Evolutionary conservation across 176 grass and related monocot genomes (phyloP).

Genomic region (Areca catechu): DNA sequence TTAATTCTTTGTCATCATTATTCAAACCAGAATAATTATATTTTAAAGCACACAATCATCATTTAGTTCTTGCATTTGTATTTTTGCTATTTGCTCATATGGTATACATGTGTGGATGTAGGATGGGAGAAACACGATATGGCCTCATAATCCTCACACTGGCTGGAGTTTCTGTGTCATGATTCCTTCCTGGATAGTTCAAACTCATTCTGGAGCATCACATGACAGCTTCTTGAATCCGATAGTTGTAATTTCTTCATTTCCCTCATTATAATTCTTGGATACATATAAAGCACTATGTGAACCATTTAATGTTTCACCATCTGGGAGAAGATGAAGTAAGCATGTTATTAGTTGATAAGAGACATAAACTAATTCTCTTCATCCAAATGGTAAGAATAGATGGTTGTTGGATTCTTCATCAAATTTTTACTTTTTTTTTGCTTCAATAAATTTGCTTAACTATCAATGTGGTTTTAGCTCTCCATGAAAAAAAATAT

Average conservation of each 20-base stretch:
- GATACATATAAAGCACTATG: background rate
- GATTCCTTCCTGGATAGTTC: constrained; percentile 81
- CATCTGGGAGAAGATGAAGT: too few relatives aligned
- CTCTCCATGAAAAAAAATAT: too few relatives aligned
- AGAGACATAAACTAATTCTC: too few relatives aligned
- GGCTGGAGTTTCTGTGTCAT: constrained; percentile 98
- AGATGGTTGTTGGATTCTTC: too few relatives aligned
- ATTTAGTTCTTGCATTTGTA: background rate
- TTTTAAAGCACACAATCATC: background rate
- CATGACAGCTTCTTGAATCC: constrained; percentile 86
- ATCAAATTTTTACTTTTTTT: too few relatives aligned
- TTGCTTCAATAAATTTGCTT: too few relatives aligned
- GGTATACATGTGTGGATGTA: constrained; percentile 19
- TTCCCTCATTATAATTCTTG: constrained; percentile 8
- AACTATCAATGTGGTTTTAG: too few relatives aligned
- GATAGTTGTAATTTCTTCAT: constrained; percentile 62
- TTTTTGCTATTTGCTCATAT: constrained; percentile 5
- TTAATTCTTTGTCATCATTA: too few relatives aligned
- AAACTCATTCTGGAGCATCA: constrained; percentile 57
- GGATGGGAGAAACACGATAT: constrained; percentile 86
- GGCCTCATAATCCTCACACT: constrained; percentile 95
- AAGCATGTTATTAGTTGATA: too few relatives aligned
- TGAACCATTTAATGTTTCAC: too few relatives aligned
- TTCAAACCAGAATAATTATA: too few relatives aligned
- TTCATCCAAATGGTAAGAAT: too few relatives aligned